phyloP scores from a whole-genome alignment of 1,139 yeast species.

The Citeromyces siamensis region DNA sequence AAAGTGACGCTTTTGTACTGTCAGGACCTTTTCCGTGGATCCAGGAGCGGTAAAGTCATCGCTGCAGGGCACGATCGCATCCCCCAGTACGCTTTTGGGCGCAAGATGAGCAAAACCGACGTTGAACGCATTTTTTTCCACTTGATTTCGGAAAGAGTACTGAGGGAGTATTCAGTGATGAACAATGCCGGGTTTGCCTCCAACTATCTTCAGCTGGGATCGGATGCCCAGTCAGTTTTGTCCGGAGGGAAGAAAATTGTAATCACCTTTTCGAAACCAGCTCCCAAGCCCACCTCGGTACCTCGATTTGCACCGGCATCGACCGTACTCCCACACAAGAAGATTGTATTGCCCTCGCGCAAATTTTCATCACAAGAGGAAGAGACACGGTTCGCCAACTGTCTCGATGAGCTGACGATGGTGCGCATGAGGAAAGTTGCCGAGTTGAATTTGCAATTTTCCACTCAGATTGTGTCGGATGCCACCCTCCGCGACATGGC shows the following conservation, averaged over 20 bases:
- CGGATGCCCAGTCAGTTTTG: slow-evolving; percentile 33
- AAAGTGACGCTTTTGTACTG: slow-evolving; percentile 71
- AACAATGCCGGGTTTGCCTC: slow-evolving; percentile 72
- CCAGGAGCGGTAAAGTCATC: slow-evolving; percentile 47
- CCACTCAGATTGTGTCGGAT: slow-evolving; percentile 34
- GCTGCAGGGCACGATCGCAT: slow-evolving; percentile 49
- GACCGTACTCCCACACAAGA: slow-evolving; percentile 4
- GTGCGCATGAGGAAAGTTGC: slow-evolving; percentile 32
- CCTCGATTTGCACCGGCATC: slow-evolving; percentile 8
- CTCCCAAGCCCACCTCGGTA: slow-evolving; percentile 3
- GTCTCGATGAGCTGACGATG: slow-evolving; percentile 30
- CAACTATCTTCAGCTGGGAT: slow-evolving; percentile 57
- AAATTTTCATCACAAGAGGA: slow-evolving; percentile 5
- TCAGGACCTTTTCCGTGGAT: slow-evolving; percentile 77
- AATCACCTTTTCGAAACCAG: slow-evolving; percentile 26
- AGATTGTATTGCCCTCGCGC: slow-evolving; percentile 10
- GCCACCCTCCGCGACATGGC: slow-evolving; percentile 43
- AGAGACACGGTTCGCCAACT: slow-evolving; percentile 23
- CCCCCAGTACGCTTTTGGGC: slow-evolving; percentile 62
- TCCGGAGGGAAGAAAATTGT: slow-evolving; percentile 30
- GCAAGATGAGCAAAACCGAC: slow-evolving; percentile 45
- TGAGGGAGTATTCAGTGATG: slow-evolving; percentile 63
- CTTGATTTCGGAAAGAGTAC: slow-evolving; percentile 52
- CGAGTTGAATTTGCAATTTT: slow-evolving; percentile 24
- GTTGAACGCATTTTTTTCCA: slow-evolving; percentile 77